These are phyloP conservation scores for Epichloe aotearoae DNA, from an alignment of 2,329 filamentous ascomycete species.

Conservation along the genomic window DNA sequence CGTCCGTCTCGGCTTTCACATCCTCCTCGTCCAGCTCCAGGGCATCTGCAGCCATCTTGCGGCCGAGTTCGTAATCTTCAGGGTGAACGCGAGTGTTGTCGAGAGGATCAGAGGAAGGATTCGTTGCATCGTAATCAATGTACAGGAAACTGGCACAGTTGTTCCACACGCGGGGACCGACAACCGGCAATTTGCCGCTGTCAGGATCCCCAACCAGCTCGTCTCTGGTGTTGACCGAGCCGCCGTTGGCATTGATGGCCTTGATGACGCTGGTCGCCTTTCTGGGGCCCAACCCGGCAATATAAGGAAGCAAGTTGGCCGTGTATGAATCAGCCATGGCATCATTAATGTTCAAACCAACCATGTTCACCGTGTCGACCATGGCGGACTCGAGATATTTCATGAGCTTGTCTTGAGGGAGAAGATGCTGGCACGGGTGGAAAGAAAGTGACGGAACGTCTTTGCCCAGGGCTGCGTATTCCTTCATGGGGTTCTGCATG, in stretches of 20 bases:
- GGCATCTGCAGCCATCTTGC: constrained; percentile 97
- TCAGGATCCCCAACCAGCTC: constrained; percentile 85
- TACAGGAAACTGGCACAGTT: constrained; percentile 95
- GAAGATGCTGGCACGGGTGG: constrained; percentile 76
- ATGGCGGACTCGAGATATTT: constrained; percentile 89
- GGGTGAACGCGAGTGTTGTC: constrained; percentile 96
- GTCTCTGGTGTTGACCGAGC: constrained; percentile 68
- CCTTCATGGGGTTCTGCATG: constrained; percentile 89
- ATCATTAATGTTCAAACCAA: constrained; percentile 90
- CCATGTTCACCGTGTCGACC: constrained; percentile 97
- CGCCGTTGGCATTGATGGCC: constrained; percentile 83
- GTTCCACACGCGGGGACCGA: constrained; percentile 84
- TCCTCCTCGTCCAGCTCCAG: constrained; percentile 96
- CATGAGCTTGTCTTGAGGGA: constrained; percentile 75
- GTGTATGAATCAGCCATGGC: constrained; percentile 70
- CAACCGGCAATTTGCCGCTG: constrained; percentile 61
- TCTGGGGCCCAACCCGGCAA: constrained; percentile 81
- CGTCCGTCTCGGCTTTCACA: constrained; percentile 84
- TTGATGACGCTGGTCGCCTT: constrained; percentile 66
- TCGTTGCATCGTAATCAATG: constrained; percentile 75
- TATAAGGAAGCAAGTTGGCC: constrained; percentile 77
- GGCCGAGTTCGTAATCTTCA: constrained; percentile 93
- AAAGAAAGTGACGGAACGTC: constrained; percentile 80
- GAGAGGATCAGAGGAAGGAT: constrained; percentile 73
- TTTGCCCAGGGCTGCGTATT: constrained; percentile 84